A percentile compares a stretch with the other conserved stretches of the same genome.
These are phyloP conservation scores for Neoboletus subvelutipes DNA, from an alignment of 768 basidiomycete species.

Conservation along the genomic window DNA sequence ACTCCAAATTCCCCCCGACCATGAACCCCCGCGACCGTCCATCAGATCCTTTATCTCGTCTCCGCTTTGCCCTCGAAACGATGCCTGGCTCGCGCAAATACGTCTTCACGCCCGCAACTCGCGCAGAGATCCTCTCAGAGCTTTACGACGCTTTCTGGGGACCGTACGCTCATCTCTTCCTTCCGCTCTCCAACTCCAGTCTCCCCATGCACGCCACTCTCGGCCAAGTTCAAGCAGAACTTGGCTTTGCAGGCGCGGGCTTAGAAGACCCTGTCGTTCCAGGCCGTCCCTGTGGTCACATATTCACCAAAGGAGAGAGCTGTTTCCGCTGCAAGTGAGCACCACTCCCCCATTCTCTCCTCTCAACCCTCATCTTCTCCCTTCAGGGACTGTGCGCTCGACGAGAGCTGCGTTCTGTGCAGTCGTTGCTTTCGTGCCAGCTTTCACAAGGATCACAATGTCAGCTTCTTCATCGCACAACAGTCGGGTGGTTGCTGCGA, in stretches of 20 bases:
- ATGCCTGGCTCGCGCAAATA: slow-evolving; percentile 81
- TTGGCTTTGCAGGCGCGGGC: slow-evolving; percentile 58
- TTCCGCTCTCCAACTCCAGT: slow-evolving; percentile 61
- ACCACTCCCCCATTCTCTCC: neutral
- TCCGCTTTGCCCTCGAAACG: slow-evolving; percentile 74
- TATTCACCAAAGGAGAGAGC: slow-evolving; percentile 88
- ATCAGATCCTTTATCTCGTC: slow-evolving; percentile 65
- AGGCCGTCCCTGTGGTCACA: slow-evolving; percentile 79
- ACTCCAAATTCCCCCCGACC: slow-evolving; percentile 50
- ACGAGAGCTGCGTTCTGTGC: slow-evolving; percentile 90
- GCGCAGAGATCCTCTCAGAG: slow-evolving; percentile 79
- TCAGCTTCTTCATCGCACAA: slow-evolving; percentile 90
- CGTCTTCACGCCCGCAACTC: slow-evolving; percentile 67
- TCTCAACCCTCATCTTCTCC: neutral
- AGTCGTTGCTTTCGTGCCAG: slow-evolving; percentile 86
- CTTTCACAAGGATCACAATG: slow-evolving; percentile 84
- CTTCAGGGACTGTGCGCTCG: slow-evolving; percentile 82
- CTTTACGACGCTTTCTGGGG: slow-evolving; percentile 86
- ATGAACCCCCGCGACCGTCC: slow-evolving; percentile 57
- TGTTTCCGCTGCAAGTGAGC: slow-evolving; percentile 94
- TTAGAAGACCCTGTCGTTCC: slow-evolving; percentile 57
- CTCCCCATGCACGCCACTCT: slow-evolving; percentile 64
- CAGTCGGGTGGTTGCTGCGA: slow-evolving; percentile 94
- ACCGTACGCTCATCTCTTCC: slow-evolving; percentile 66
- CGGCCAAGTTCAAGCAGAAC: slow-evolving; percentile 64